Base-by-base conservation (phyloP, 2,329 filamentous ascomycete species). In the Myriosclerotinia scirpicola region DNA sequence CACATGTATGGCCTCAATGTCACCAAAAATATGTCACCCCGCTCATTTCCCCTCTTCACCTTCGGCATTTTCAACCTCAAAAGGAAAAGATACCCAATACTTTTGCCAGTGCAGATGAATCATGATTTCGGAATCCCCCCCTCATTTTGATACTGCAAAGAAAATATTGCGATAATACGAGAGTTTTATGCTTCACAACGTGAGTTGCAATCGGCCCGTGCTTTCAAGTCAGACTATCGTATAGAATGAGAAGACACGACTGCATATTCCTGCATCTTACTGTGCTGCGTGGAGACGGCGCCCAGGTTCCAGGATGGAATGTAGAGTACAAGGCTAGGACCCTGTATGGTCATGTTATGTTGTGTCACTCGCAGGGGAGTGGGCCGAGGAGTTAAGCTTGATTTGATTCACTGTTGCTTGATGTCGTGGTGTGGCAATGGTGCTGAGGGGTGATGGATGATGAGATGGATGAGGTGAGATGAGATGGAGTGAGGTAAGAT, bases 231-330 rank as follows among this genome's bases (percentile, higher is more conserved):
- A 61, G 44, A 20, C 30, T 61, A 40, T 61, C 58, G 58, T 61
- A 50, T 61, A 50, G 58, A 38, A 22, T 61, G 20, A 17, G 44
- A 61, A 42, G 54, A 58, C 40, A 56, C 48, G 40, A 46, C 40
- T 64, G 52, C 52, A 56, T 64, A 44, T 56, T 56, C 52, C 46
- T 64, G 62, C 53, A 65, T 55, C 62, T 65, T 40, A 50, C 62
- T 59, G 62, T 65, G 34, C 42, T 65, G 53, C 58, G 34, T 50
- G 34, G 22, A 46, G 54, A 34, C 17, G 17, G 63, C 54, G 54
- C 30, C 53, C 9, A 5, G 0, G 26, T 42, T 40, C 53, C 9
- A 5, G 0, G 26, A 54, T 63, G 15, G 15, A 20, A 30, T 42
- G 38, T n/a, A 54, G 42, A 46, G 42, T 54, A 63, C 36, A 42